Base-by-base conservation (phyloP, 345 rosid genomes). In the Populus davidiana region DNA sequence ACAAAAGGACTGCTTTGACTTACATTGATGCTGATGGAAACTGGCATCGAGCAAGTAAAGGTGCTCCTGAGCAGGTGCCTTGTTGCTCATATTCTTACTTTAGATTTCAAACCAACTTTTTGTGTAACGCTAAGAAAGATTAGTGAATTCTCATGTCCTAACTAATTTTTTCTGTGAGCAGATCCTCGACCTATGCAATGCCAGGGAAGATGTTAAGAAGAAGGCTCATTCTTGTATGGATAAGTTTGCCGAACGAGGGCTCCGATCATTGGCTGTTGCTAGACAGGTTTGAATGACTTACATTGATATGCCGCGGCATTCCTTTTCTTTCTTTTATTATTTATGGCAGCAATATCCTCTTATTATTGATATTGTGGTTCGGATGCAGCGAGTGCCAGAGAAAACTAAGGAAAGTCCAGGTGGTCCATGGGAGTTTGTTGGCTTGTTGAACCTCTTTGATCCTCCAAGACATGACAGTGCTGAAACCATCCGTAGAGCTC, bases 381-480 rank as follows among this genome's bases (percentile, higher is more conserved):
- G 41, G 25, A 61, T 75, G 35, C 78, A 80, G 83, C 43, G 18
- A 18, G 83, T 80, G 13, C 83, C 83, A 25, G 83, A 80, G 83
- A 80, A 80, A 75, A 63, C 8, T 20, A 80, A 75, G 76, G 83
- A 80, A 3, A 80, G 83, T 27, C 67, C 83, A 2, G 83, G 83
- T 64, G 38, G 79, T 70, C 79, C 83, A 41, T 80, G 83, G 83
- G 77, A 80, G 72, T 80, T 80, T 67, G 83, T 80, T 52, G 83
- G 83, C 38, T 44, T 87, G 77, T 82, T 87, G 79, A 87, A 87
- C 78, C 88, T 87, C 50, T 87, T 87, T 54, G 90, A 87, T 84
- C 90, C 90, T 85, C 90, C 90, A 54, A 87, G 90, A 69, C 90
- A 87, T 41, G 90, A 87, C 80, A 87, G 90, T 85, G 90, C 90